Conservation (phyloP, 352 stramenopile species). For the Pythium volutum region DNA sequence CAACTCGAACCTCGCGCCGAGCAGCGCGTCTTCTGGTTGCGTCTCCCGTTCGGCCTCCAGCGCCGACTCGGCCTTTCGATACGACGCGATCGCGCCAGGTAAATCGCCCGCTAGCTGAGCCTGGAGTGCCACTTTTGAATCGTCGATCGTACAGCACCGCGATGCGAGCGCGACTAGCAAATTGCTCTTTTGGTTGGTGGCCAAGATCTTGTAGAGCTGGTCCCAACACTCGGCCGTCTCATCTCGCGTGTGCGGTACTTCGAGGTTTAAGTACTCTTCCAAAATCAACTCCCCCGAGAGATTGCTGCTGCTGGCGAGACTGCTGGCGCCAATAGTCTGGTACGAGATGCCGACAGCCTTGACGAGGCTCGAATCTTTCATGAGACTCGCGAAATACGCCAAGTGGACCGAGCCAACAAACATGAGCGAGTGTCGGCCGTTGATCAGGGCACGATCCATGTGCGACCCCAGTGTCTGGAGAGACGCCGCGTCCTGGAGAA, state of each 20-base stretch:
- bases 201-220: constrained; percentile 71
- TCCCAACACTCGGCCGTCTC: constrained; percentile 45
- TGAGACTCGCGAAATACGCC: constrained; percentile 48
- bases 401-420: constrained; percentile 30
- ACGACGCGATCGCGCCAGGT: constrained; percentile 60
- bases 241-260: constrained; percentile 20
- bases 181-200: constrained; percentile 61
- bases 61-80: constrained; percentile 61
- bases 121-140: constrained; percentile 59
- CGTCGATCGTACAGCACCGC: constrained; percentile 44
- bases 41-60: constrained; percentile 42
- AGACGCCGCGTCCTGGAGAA: background rate
- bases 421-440: constrained; percentile 16
- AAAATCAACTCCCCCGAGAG: constrained; percentile 59
- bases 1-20: constrained; percentile 39
- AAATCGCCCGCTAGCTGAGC: constrained; percentile 68
- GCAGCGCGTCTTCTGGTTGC: constrained; percentile 25
- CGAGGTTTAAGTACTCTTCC: constrained; percentile 55
- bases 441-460: constrained; percentile 17
- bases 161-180: constrained; percentile 58
- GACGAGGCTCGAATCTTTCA: constrained; percentile 30
- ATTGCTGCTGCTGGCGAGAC: constrained; percentile 55
- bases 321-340: constrained; percentile 45
- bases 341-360: constrained; percentile 35
- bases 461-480: constrained; percentile 2